phyloP scores from a whole-genome alignment of 495 filamentous ascomycete genomes.

The Penicillium atrosanguineum region DNA sequence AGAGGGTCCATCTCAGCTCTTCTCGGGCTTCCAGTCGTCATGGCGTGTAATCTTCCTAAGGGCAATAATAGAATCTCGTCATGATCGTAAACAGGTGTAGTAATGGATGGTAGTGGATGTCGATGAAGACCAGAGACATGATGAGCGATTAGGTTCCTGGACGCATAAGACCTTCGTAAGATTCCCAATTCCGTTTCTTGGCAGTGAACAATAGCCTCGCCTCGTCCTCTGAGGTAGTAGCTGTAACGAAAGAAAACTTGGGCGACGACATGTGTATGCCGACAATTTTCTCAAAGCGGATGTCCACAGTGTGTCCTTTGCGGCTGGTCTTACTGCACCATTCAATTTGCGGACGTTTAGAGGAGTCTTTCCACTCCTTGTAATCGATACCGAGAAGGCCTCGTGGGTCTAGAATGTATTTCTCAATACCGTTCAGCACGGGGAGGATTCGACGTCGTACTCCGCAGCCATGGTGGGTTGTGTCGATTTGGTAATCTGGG shows the following conservation, averaged over 20 bases:
- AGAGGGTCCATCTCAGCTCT: background rate
- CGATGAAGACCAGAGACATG: background rate
- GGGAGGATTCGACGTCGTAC: conserved; percentile 65
- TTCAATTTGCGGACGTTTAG: conserved; percentile 11
- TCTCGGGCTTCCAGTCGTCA: background rate
- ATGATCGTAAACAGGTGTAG: background rate
- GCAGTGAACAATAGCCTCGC: conserved; percentile 41
- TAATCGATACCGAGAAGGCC: conserved; percentile 66
- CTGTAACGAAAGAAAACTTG: background rate
- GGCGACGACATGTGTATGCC: conserved; percentile 9
- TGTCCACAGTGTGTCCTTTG: conserved; percentile 28
- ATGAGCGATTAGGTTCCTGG: background rate
- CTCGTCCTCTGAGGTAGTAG: conserved; percentile 26
- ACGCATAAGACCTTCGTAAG: conserved; percentile 8
- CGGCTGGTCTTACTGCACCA: conserved; percentile 26
- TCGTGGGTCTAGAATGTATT: conserved; percentile 64
- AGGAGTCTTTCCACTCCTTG: conserved; percentile 20
- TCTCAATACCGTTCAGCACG: conserved; percentile 63
- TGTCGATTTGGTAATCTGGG: conserved; percentile 77
- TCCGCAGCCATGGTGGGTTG: conserved; percentile 74
- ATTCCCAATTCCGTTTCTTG: conserved; percentile 42
- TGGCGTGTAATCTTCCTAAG: background rate
- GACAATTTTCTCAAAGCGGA: conserved; percentile 31
- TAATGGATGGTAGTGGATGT: background rate
- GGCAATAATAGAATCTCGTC: background rate